Base-by-base conservation (phyloP, 202 grass and related monocot genomes). In the Eragrostis tef region DNA sequence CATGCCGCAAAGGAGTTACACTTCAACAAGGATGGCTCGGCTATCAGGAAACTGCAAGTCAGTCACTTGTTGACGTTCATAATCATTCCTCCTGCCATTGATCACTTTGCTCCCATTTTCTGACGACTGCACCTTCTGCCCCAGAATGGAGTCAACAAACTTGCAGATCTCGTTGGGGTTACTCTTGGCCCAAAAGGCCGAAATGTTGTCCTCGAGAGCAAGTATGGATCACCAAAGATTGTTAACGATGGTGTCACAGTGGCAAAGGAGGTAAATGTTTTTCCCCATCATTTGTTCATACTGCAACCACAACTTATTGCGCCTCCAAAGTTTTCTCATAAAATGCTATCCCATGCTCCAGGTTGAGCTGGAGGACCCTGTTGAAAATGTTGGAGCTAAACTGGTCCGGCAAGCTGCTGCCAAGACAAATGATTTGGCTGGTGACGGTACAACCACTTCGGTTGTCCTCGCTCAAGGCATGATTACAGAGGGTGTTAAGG, bases 401-500 rank as follows among this genome's bases (percentile, higher is more conserved):
- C 81, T 97, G 72, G 94, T 97, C 25, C 82, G 94, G 29, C 94
- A 97, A 77, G 94, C 94, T 54, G 90, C 91, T 84, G 88, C 91
- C 11, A 97, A 94, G 76, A 97, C 94, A 24, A 97, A 97, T 79
- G 94, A 97, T 59, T 79, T 97, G 79, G 94, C 94, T 52, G 94
- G 94, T 52, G 94, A 97, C 12, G 94, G 94, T 6, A 94, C 92
- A 39, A 97, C 94, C 27, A 97, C 94, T 64, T 97, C 94, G 27
- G 90, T 97, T 21, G 82, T 97, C 84, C 94, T 97, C 78, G 94
- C 94, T 82, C 94, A 97, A 77, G 94, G 94, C 3, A 90, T 97
- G 81, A 94, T 97, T 44, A 80, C 94, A 0, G 94, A 97, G 86
- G 94, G 94, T 86, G 92, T 97, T 62, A 97, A 97, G 92, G 94